These are phyloP conservation scores for Cytospora schulzeri DNA, from an alignment of 2,329 filamentous ascomycete genomes.

Conservation along the genomic window DNA sequence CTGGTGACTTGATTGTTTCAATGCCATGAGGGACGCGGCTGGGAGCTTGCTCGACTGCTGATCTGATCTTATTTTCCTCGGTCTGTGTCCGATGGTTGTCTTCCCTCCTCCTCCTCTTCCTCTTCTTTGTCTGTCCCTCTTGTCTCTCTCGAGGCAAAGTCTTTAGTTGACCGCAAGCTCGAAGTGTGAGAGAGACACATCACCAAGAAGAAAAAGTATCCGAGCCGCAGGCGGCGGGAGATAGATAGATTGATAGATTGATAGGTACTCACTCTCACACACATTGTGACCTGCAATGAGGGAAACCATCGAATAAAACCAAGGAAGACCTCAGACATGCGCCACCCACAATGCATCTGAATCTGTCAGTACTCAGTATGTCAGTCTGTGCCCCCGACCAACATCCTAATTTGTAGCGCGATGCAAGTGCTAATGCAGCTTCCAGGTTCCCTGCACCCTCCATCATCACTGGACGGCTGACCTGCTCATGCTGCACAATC, in stretches of 20 bases:
- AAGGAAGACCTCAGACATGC: slow-evolving; percentile 18
- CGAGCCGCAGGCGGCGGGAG: slow-evolving; percentile 2
- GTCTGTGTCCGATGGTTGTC: slow-evolving; percentile 12
- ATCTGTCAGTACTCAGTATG: background rate
- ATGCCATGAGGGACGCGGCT: slow-evolving; percentile 16
- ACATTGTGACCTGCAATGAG: background rate
- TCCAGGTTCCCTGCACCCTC: slow-evolving; percentile 12
- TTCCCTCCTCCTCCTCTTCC: background rate
- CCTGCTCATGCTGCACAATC: slow-evolving; percentile 17
- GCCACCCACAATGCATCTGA: background rate
- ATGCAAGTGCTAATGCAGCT: slow-evolving; percentile 22
- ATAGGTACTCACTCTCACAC: background rate
- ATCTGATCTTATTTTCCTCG: slow-evolving; percentile 13
- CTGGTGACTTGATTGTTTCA: slow-evolving; percentile 8
- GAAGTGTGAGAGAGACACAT: background rate
- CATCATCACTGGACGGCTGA: slow-evolving; percentile 19
- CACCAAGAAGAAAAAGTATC: background rate
- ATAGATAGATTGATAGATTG: background rate
- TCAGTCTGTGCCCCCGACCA: background rate
- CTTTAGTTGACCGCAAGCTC: slow-evolving; percentile 17
- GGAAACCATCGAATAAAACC: background rate
- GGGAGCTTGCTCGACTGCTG: slow-evolving; percentile 14
- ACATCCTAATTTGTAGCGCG: slow-evolving; percentile 9
- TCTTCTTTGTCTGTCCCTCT: background rate
- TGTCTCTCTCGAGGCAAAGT: slow-evolving; percentile 1